Evolutionary conservation across 2,329 filamentous ascomycete genomes (phyloP), one percentile per base, ranked within the genome.

Genomic region (Talaromyces sp.): DNA sequence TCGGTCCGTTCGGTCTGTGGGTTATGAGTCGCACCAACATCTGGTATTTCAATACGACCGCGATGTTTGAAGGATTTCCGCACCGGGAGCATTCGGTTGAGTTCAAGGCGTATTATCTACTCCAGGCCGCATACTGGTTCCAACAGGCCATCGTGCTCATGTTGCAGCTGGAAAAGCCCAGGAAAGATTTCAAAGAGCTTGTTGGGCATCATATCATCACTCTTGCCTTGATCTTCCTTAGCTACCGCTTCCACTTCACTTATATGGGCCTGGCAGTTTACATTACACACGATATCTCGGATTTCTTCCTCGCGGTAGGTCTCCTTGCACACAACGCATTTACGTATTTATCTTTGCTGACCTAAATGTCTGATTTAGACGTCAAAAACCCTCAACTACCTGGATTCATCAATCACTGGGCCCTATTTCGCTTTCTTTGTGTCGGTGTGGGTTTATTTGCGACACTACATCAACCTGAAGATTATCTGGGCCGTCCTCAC

Each of bases 51-150:
- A 93, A 96, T 79, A 95, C 91, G 1, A 82, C 81, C 31, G 91
- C 87, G 75, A 96, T 97, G 91, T 97, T 96, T 77, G 91, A 94
- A 75, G 82, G 81, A 18, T 96, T 92, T 75, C 93, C 93, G 5
- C 93, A 97, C 77, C 84, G 85, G 69, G 88, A 89, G 31, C 92
- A 96, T 73, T 88, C 90, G 65, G 90, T 82, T 62, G 70, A 84
- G 44, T 92, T 97, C 85, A 98, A 98, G 82, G 92, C 94, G 63
- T 98, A 97, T 80, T 98, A 98, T 75, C 83, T 98, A 65, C 90
- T 97, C 70, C 88, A 98, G 79, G 94, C 92, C 51, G 90, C 90
- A 67, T 98, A 96, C 83, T 98, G 94, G 94, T 87, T 90, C 3
- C 93, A 97, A 81, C 93, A 97, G 80, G 90, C 89, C 57, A 90